Evolutionary conservation across 148 eudicot genomes (phyloP).

Genomic region (Suaeda aralocaspica): DNA sequence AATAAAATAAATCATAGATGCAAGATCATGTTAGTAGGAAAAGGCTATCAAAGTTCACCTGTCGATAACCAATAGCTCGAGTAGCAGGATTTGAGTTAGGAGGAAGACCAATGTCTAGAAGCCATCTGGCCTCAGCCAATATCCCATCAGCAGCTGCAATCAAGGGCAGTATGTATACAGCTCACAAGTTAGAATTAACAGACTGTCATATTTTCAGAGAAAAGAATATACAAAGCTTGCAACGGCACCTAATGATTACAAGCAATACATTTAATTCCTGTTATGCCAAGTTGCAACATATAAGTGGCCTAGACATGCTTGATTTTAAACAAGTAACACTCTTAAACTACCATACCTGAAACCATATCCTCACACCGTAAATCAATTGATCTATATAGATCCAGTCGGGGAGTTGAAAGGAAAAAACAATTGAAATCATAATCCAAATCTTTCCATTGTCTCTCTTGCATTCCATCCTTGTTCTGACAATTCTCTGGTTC

Average conservation of each 20-base stretch:
- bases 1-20: background rate
- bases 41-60: conserved; percentile 38
- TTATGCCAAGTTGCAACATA: background rate
- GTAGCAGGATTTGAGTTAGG: conserved; percentile 96
- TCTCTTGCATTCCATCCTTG: conserved; percentile 32
- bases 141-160: conserved; percentile 64
- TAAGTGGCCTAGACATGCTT: background rate
- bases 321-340: background rate
- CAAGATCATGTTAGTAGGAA: background rate
- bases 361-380: conserved; percentile 94
- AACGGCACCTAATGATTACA: background rate
- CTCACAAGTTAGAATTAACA: background rate
- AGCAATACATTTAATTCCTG: background rate
- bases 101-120: conserved; percentile 85
- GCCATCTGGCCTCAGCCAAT: conserved; percentile 85
- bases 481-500: conserved; percentile 29
- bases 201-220: background rate
- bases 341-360: conserved; percentile 43
- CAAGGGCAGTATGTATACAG: conserved; percentile 6
- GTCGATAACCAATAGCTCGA: conserved; percentile 94
- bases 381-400: conserved; percentile 84
- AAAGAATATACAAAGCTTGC: background rate
- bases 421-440: conserved; percentile 81
- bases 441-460: conserved; percentile 53
- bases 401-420: conserved; percentile 68